Evolutionary conservation across 78 protist genomes (phyloP).

Genomic region (Dictyostelium discoideum): dicty_2.7 NC_007089.4:5492001-5492500

Average conservation of each 20-base stretch:
- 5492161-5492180: conserved; percentile 63
- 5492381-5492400: no score
- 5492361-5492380: no score
- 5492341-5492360: background rate
- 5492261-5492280: background rate
- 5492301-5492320: background rate
- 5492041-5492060: conserved; percentile 30
- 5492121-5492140: conserved; percentile 38
- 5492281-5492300: background rate
- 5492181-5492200: conserved; percentile 14
- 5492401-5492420: no score
- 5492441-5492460: no score
- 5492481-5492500: no score
- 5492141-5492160: background rate
- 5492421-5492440: no score
- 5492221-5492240: conserved; percentile 47
- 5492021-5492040: conserved; percentile 11
- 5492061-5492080: conserved; percentile 42
- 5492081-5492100: conserved; percentile 34
- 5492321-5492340: background rate
- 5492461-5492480: no score
- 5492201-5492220: conserved; percentile 10
- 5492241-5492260: conserved; percentile 20
- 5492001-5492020: background rate
- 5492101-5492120: conserved; percentile 30